Base-by-base conservation (phyloP, 2,329 filamentous ascomycete genomes). In the Ophiosphaerella herpotricha region DNA sequence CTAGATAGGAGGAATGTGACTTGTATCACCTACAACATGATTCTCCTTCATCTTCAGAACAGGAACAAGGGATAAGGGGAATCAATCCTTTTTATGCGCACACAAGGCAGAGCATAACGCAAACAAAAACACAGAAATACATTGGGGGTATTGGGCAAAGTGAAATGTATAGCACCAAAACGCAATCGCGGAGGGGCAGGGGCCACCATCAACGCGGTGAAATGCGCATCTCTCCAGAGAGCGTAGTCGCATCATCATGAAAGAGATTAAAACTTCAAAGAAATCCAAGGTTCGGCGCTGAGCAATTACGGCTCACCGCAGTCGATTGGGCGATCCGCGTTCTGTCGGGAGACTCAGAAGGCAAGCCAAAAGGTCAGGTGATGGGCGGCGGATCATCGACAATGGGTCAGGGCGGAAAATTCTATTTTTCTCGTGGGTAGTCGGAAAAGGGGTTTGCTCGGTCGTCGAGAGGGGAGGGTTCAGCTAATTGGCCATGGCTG, bases 311-410 rank as follows among this genome's bases (percentile, higher is more conserved):
- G 57, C 70, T 73, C 67, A 57, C 70, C 62, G 57, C 71, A 71
- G 64, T 61, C 69, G 57, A 63, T 51, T 42, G 49, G 50, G 39
- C 67, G 56, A 50, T 54, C 47, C 43, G 40, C 44, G 39, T 48
- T 33, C 34, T 52, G 39, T 37, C 60, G 52, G 69, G 69, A 76
- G 75, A 74, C 75, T 52, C 72, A 76, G 72, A 73, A 71, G 71
- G 66, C 68, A 64, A 66, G 66, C 60, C 72, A 64, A 74, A 78
- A 77, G 77, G 77, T 79, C 77, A 78, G 64, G 67, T 74, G 59
- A 60, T 66, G 64, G 63, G 60, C 55, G 55, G 58, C 57, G 61
- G 61, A 68, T 24, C 31, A 60, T 64, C 62, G 58, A 61, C 74
- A 74, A 23, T 50, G 41, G 14, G 9, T 18, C 26, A n/a, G 16